phyloP scores from a whole-genome alignment of 257 asterid genomes.

The Nemophila menziesii region DNA sequence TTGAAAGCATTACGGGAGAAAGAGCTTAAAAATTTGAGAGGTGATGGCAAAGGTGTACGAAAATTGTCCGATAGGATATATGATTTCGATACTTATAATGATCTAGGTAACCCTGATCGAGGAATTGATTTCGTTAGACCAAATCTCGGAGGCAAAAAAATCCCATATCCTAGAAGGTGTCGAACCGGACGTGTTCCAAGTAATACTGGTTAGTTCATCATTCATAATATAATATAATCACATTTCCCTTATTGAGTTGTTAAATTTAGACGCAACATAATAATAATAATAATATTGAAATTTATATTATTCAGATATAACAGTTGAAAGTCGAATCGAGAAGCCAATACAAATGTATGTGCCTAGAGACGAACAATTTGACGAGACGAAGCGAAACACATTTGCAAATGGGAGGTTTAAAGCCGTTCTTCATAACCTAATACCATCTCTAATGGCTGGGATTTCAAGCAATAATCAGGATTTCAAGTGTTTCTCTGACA shows the following conservation, averaged over 20 bases:
- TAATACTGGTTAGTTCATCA: conserved; percentile 41
- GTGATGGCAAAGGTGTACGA: conserved; percentile 69
- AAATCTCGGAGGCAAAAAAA: conserved; percentile 49
- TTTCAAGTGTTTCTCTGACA: conserved; percentile 74
- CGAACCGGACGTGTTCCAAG: conserved; percentile 73
- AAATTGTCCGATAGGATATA: conserved; percentile 71
- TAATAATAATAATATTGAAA: background rate
- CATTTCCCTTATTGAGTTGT: background rate
- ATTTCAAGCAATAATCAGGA: conserved; percentile 69
- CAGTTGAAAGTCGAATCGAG: conserved; percentile 82
- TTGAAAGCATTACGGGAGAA: conserved; percentile 56
- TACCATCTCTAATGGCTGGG: conserved; percentile 68
- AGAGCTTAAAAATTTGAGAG: conserved; percentile 71
- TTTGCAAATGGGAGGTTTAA: conserved; percentile 84
- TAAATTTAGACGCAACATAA: no score
- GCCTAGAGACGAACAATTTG: conserved; percentile 92
- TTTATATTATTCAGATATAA: conserved; percentile 29
- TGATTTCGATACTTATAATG: conserved; percentile 76
- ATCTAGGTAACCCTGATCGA: conserved; percentile 88
- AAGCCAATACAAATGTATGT: conserved; percentile 88
- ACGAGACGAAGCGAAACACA: conserved; percentile 76
- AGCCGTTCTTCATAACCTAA: conserved; percentile 69
- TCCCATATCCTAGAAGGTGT: conserved; percentile 85
- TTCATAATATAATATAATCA: background rate
- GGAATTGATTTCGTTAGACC: conserved; percentile 84